Evolutionary conservation across 305 asterid species (phyloP), one percentile per base, ranked within the genome.

Genomic region (Plantago coronopus): DNA sequence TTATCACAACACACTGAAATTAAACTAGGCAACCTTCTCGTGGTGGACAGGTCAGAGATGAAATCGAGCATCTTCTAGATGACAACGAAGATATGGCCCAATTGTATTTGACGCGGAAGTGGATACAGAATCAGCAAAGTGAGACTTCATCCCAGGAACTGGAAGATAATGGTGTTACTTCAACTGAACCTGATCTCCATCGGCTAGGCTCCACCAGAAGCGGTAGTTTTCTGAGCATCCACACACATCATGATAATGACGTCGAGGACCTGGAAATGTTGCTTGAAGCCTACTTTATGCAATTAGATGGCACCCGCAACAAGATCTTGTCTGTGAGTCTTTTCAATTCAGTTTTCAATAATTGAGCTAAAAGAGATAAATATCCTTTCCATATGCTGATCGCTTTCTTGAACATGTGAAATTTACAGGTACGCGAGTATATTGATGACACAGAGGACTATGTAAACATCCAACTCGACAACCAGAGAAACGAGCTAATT

Each of bases 401-500:
- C n/a, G 17, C 47, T 45, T 55, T 46, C 58, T 53, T 43, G 19
- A 31, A 16, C 58, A 18, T 20, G 17, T 7, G 40, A 48, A 68
- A 63, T 37, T 47, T 80, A 43, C 75, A 93, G 96, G 98, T 93
- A 55, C 89, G 97, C 17, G 98, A 93, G 68, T 93, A 93, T 68
- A 85, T 93, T n/a, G 96, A 93, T 60, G 97, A 93, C 75, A 93
- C 97, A 1, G 97, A 93, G 76, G 98, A 91, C 47, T 89, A 89
- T 9, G 91, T 85, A 47, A 89, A 89, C 68, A 89, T 91, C 82
- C 97, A 85, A 61, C 91, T 91, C 21, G 97, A 91, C 85, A 91
- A 83, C 59, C 96, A 89, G 67, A 68, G 95, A 69, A 93, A 93
- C 54, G 96, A 93, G 61, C 93, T 93, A 48, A 84, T 89, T 68